phyloP scores from a whole-genome alignment of 805 yeast genomes.

The Teunomyces atbi region DNA sequence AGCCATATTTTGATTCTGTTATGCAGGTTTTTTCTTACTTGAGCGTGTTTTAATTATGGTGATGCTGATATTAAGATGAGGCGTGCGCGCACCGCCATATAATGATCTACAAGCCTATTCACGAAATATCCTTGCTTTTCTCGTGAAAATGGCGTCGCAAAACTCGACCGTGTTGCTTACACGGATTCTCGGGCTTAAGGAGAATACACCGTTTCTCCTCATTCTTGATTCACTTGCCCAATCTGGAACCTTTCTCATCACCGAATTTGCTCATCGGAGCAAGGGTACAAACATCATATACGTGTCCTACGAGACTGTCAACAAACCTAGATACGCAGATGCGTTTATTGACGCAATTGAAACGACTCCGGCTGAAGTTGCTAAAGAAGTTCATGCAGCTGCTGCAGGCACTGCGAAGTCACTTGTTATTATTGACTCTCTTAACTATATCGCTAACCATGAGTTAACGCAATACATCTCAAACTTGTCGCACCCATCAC shows the following conservation, averaged over 20 bases:
- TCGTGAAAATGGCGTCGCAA: constrained; percentile 29
- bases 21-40: constrained; percentile 2
- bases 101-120: not conserved
- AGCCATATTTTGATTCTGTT: not conserved
- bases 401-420: constrained; percentile 14
- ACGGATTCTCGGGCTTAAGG: constrained; percentile 68
- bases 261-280: constrained; percentile 53
- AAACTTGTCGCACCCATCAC: constrained; percentile 35
- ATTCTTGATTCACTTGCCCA: constrained; percentile 70
- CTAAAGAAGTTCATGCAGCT: constrained; percentile 20
- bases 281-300: constrained; percentile 43
- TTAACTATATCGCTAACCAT: constrained; percentile 53
- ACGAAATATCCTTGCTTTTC: not conserved
- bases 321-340: constrained; percentile 49
- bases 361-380: constrained; percentile 15
- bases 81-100: constrained; percentile 3
- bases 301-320: constrained; percentile 67
- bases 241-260: constrained; percentile 54
- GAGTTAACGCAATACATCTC: constrained; percentile 52
- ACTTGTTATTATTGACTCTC: constrained; percentile 63
- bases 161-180: constrained; percentile 53
- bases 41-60: not conserved
- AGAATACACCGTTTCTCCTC: constrained; percentile 69
- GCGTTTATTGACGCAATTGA: constrained; percentile 47
- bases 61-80: not conserved